Evolutionary conservation across 495 filamentous ascomycete species (phyloP).

Genomic region (Penicillium taxi): DNA sequence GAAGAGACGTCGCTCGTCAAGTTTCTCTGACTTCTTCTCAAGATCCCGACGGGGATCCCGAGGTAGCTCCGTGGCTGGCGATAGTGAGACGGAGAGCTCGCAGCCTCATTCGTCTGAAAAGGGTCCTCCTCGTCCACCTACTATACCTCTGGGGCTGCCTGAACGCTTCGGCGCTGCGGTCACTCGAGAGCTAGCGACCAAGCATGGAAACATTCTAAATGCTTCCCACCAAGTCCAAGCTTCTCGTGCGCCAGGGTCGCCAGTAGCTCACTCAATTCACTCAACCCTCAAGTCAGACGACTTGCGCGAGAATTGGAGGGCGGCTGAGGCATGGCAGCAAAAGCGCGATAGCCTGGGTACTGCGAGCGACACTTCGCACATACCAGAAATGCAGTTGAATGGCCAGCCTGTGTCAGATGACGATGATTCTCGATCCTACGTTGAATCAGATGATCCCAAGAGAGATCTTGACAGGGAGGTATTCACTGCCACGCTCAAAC

Average conservation of each 20-base stretch:
- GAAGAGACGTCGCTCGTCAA: conserved; percentile 21
- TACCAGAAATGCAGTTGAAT: not conserved
- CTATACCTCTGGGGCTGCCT: conserved; percentile 21
- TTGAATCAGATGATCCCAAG: too few relatives aligned
- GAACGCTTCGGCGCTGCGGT: conserved; percentile 30
- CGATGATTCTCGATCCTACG: too few relatives aligned
- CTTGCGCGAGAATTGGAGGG: conserved; percentile 23
- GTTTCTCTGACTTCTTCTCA: conserved; percentile 28
- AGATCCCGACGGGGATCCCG: conserved; percentile 25
- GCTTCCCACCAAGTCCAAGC: conserved; percentile 7
- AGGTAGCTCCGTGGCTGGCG: conserved; percentile 22
- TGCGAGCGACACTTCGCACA: not conserved
- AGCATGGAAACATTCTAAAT: conserved; percentile 23
- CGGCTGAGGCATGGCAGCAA: conserved; percentile 18
- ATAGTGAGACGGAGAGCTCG: conserved; percentile 7
- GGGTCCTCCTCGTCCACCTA: conserved; percentile 10
- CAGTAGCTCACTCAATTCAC: conserved; percentile 7
- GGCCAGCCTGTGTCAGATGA: not conserved
- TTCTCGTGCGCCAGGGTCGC: not conserved
- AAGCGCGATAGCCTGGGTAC: conserved; percentile 4
- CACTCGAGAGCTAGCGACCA: conserved; percentile 24
- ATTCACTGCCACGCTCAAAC: conserved; percentile 25
- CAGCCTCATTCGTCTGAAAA: conserved; percentile 2
- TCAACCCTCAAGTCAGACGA: conserved; percentile 14
- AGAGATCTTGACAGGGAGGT: conserved; percentile 23